phyloP scores from a whole-genome alignment of 371 early-diverging fungal species.

The Syncephalastrum monosporum region DNA sequence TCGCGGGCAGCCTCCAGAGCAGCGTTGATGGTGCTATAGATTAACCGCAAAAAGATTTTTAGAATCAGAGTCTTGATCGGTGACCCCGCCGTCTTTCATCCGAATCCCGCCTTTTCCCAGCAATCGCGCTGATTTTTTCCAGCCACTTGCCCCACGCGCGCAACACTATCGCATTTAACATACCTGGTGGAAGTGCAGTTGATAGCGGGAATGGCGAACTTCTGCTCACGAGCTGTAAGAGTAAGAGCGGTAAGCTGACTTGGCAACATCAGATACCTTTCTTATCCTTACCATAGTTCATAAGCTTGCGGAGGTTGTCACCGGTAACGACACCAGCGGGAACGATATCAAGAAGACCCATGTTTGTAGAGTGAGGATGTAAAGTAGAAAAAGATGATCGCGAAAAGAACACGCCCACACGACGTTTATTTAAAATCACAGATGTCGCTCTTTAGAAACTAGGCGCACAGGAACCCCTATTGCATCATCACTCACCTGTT shows the following conservation, averaged over 20 bases:
- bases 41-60: neutral
- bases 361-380: constrained; percentile 24
- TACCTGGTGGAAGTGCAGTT: constrained; percentile 89
- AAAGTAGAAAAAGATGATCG: constrained; percentile 30
- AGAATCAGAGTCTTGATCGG: no score
- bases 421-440: neutral
- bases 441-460: no score
- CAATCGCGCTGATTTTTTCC: neutral
- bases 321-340: constrained; percentile 89
- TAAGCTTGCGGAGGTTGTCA: constrained; percentile 82
- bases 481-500: no score
- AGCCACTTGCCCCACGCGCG: neutral
- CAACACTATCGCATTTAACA: constrained; percentile 1
- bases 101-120: no score
- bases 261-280: neutral
- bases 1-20: constrained; percentile 91
- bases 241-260: neutral
- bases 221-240: constrained; percentile 65
- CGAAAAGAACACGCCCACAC: constrained; percentile 3
- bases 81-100: no score
- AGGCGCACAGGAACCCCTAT: no score
- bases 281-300: constrained; percentile 55
- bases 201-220: constrained; percentile 91
- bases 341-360: constrained; percentile 80
- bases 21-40: constrained; percentile 79